Conservation (phyloP, 1,284 basidiomycete genomes). For the Apiotrichum akiyoshidainum region DNA sequence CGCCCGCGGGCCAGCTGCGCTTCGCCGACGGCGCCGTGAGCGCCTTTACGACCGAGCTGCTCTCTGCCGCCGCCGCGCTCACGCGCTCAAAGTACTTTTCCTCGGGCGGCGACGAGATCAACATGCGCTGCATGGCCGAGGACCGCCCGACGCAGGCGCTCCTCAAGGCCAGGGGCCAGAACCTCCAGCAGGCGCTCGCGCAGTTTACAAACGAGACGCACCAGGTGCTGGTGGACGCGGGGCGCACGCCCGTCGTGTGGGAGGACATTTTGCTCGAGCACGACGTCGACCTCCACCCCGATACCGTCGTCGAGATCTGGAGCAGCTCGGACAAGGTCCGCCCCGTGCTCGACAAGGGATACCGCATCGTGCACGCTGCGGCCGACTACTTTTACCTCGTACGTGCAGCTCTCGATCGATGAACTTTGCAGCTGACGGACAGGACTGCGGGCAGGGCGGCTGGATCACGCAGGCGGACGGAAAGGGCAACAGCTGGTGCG, state of each 20-base stretch:
- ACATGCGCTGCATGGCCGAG: constrained; percentile 63
- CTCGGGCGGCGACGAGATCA: constrained; percentile 80
- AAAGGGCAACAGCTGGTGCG: constrained; percentile 60
- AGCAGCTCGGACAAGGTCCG: constrained; percentile 62
- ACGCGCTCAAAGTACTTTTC: constrained; percentile 58
- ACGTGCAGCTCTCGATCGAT: too few relatives aligned
- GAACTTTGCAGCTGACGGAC: neutral
- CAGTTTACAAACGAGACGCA: constrained; percentile 61
- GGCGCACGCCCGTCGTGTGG: constrained; percentile 67
- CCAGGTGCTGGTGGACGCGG: constrained; percentile 49
- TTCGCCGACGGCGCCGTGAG: constrained; percentile 57
- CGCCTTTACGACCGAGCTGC: constrained; percentile 55
- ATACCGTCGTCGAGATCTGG: constrained; percentile 72
- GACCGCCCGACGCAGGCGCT: constrained; percentile 61
- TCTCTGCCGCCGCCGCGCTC: constrained; percentile 39
- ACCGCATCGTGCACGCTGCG: constrained; percentile 63
- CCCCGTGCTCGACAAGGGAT: constrained; percentile 60
- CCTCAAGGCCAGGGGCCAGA: constrained; percentile 41
- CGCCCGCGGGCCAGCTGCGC: constrained; percentile 75
- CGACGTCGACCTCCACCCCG: constrained; percentile 57
- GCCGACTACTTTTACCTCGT: constrained; percentile 55
- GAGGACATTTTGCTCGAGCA: constrained; percentile 56
- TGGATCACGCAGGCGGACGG: constrained; percentile 61
- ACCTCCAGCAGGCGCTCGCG: constrained; percentile 62
- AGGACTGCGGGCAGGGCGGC: constrained; percentile 72